Evolutionary conservation across 192 early-diverging fungal genomes (phyloP).

Genomic region (Gonapodya prolifera): DNA sequence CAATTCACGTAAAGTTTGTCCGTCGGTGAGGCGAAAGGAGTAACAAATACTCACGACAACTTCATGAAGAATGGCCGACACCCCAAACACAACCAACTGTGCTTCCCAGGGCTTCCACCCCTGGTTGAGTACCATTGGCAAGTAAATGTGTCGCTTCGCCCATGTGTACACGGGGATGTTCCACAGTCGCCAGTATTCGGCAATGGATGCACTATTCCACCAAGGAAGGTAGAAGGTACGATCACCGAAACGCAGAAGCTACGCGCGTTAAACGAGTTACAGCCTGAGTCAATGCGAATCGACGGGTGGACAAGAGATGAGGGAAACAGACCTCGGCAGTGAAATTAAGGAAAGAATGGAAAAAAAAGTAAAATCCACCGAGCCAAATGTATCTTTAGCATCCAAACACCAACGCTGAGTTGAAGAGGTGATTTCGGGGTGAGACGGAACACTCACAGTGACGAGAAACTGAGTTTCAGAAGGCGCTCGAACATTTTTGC

Average conservation of each 20-base stretch:
- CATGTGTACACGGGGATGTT: slow-evolving; percentile 64
- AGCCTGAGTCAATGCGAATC: not conserved
- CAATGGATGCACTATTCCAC: slow-evolving; percentile 75
- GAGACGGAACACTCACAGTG: not conserved
- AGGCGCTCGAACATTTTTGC: not conserved
- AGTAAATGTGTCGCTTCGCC: slow-evolving; percentile 72
- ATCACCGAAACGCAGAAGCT: slow-evolving; percentile 71
- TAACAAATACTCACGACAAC: slow-evolving; percentile 27
- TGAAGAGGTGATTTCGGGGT: too few relatives aligned
- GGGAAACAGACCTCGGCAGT: slow-evolving; percentile 48
- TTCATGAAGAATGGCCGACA: slow-evolving; percentile 83
- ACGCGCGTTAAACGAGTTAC: not conserved
- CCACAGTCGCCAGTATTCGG: slow-evolving; percentile 82
- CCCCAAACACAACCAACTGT: slow-evolving; percentile 53
- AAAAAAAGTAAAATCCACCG: slow-evolving; percentile 77
- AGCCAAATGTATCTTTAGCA: slow-evolving; percentile 49
- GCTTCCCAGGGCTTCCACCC: slow-evolving; percentile 43
- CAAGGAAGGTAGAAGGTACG: slow-evolving; percentile 76
- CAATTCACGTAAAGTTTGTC: not conserved
- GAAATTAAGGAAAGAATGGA: slow-evolving; percentile 69
- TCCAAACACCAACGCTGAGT: too few relatives aligned
- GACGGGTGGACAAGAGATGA: too few relatives aligned
- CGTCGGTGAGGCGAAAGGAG: not conserved
- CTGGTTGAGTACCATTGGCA: slow-evolving; percentile 55
- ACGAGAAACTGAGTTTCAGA: not conserved